Evolutionary conservation across 176 grass and related monocot species (phyloP).

Genomic region (Eleusine coracana): DNA sequence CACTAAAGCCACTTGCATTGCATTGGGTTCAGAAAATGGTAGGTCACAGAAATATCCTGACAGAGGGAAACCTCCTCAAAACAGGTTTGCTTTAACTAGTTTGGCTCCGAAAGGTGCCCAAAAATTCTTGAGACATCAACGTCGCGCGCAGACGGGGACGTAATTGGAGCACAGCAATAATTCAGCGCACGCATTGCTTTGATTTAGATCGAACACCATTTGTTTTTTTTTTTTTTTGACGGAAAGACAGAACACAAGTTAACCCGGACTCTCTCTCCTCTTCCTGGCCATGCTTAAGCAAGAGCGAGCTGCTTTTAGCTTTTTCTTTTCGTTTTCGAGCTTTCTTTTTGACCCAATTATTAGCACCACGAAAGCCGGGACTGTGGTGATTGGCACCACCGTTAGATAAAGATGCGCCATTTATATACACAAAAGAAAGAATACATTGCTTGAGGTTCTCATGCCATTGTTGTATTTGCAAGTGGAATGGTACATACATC

Average conservation of each 20-base stretch:
- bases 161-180: not conserved
- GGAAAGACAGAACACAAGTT: not conserved
- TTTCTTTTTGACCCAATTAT: conserved; percentile 32
- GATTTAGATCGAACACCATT: not conserved
- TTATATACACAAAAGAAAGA: not conserved
- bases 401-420: not conserved
- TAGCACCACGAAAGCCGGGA: conserved; percentile 18
- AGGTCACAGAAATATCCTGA: too few species aligned
- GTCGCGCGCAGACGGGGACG: not conserved
- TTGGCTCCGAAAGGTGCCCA: not conserved
- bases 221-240: not conserved
- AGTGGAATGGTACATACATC: not conserved
- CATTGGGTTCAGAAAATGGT: too few species aligned
- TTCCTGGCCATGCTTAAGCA: not conserved
- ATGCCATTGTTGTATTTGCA: not conserved
- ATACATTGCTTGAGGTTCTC: not conserved
- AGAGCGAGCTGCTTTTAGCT: not conserved
- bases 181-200: not conserved
- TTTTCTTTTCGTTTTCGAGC: not conserved
- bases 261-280: not conserved
- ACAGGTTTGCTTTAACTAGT: too few species aligned
- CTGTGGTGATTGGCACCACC: not conserved
- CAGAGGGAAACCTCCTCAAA: too few species aligned
- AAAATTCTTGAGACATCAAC: not conserved
- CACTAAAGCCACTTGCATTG: too few species aligned